Evolutionary conservation across 1,284 basidiomycete genomes (phyloP), one percentile per base, ranked within the genome.

Genomic region (Anthracocystis setariae): DNA sequence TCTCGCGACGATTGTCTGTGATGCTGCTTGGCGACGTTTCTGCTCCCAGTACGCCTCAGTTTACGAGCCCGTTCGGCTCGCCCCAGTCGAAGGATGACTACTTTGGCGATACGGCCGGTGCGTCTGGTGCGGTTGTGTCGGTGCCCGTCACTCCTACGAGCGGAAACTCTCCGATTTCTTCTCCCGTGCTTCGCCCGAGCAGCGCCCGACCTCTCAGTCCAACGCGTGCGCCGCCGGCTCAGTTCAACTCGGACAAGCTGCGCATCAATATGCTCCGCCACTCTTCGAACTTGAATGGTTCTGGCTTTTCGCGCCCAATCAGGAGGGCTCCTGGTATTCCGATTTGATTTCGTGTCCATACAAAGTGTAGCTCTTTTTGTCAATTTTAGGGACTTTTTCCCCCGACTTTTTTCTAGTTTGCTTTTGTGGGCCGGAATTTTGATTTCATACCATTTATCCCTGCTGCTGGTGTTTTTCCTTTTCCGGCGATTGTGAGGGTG

Each of bases 221-320:
- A 1, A 57, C 59, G 54, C 42, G 51, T 12, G 66, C 66, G 27
- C 66, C 66, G 20, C 66, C 66, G 20, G 66, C 60, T 21, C 50
- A 53, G 13, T 69, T 69, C 51, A 69, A 69, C 44, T 53, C 53
- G 45, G 60, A 58, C 27, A 60, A 69, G 43, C 60, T 69, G 25
- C 56, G 66, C 35, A 55, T 59, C 50, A 69, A 63, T 46, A 69
- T 69, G 66, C 66, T 69, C 23, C 66, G 59, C 20, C 66, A 69
- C 55, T 54, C 59, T 17, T 50, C 46, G 27, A 57, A 43, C 25
- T 55, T 54, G 23, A 54, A 49, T 32, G 54, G 59, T 4, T 24
- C 54, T 46, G 58, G 59, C 60, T 69, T 51, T 15, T 48, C 42
- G 3, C 46, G 66, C 5, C 66, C 66, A 5, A 44, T 69, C 51